A percentile compares a stretch with the other conserved stretches of the same genome.
Evolutionary conservation across 2,329 filamentous ascomycete species (phyloP).

Genomic region (Kalmusia sp.): DNA sequence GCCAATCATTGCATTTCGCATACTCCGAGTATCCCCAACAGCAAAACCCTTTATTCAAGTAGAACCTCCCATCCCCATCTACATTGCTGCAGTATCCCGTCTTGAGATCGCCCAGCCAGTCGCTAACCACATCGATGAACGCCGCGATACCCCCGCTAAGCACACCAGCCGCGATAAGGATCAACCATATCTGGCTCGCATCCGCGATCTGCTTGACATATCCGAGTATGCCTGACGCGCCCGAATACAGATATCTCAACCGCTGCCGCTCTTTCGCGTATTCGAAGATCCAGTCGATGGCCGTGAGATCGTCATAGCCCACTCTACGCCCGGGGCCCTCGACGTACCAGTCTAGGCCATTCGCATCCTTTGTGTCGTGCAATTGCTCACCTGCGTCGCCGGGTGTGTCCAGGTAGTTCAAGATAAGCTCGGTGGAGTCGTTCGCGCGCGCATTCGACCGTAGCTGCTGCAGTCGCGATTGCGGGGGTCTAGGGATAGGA

Average conservation of each 20-base stretch:
- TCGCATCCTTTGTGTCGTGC: slow-evolving; percentile 53
- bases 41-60: slow-evolving; percentile 89
- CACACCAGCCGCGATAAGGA: slow-evolving; percentile 84
- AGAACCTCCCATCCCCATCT: slow-evolving; percentile 83
- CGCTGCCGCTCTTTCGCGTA: slow-evolving; percentile 95
- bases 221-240: slow-evolving; percentile 73
- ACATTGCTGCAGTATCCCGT: slow-evolving; percentile 82
- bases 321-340: slow-evolving; percentile 90
- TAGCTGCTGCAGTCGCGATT: slow-evolving; percentile 30
- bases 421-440: slow-evolving; percentile 48
- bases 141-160: slow-evolving; percentile 85
- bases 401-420: slow-evolving; percentile 51
- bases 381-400: slow-evolving; percentile 45
- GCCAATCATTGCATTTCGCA: slow-evolving; percentile 86
- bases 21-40: slow-evolving; percentile 84
- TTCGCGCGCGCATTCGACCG: slow-evolving; percentile 26
- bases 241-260: slow-evolving; percentile 75
- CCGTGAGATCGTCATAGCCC: slow-evolving; percentile 93
- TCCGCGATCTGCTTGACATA: slow-evolving; percentile 78
- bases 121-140: slow-evolving; percentile 85
- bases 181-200: slow-evolving; percentile 88
- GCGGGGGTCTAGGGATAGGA: slow-evolving; percentile 34
- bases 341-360: slow-evolving; percentile 77
- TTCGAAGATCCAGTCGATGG: slow-evolving; percentile 99
- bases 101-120: slow-evolving; percentile 95